Evolutionary conservation across 1,139 yeast genomes (phyloP), one percentile per base, ranked within the genome.

Genomic region (Taphrina pruni): DNA sequence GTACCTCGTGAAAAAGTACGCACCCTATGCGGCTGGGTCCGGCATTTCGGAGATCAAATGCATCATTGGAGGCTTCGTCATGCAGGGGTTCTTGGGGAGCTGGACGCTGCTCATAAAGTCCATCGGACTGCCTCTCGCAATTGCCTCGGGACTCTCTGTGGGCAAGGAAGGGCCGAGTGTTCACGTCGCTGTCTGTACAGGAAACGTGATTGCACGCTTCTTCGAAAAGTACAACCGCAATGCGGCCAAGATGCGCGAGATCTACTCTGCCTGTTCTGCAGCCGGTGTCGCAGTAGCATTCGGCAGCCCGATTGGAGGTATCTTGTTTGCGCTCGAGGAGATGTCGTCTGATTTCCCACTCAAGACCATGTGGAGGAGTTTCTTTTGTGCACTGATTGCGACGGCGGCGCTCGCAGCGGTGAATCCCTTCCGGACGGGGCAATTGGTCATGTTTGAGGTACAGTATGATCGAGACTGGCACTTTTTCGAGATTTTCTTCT

Each of bases 1-100:
- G 0, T 77, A 82, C 14, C 77, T 91, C 58, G 97, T 95, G 60
- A 83, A 86, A 73, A 78, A 79, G 26, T 87, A 86, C 75, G 94
- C 97, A 0, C 97, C 97, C 0, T 84, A 88, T 70, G 99, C 99
- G 0, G 96, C 99, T 0, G 99, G 99, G 0, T 90, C 97, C 1
- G 99, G 99, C 0, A 95, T 95, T 62, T 89, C 97, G 5, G 99
- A 95, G 77, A 94, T 95, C 77, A 95, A 95, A 78, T 90, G 96
- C 77, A 92, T 95, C 73, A 92, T 94, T 1, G 88, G 96, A 0
- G 99, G 99, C 0, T 95, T 93, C 77, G 86, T 85, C 32, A 84
- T 90, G 82, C 85, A 86, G 46, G 92, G 90, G 5, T 95, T 93
- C 75, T 82, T 94, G 68, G 90, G 88, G 26, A 83, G 88, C 79